Evolutionary conservation across 2,329 filamentous ascomycete species (phyloP).

Genomic region (Microcyclospora tardicrescens): DNA sequence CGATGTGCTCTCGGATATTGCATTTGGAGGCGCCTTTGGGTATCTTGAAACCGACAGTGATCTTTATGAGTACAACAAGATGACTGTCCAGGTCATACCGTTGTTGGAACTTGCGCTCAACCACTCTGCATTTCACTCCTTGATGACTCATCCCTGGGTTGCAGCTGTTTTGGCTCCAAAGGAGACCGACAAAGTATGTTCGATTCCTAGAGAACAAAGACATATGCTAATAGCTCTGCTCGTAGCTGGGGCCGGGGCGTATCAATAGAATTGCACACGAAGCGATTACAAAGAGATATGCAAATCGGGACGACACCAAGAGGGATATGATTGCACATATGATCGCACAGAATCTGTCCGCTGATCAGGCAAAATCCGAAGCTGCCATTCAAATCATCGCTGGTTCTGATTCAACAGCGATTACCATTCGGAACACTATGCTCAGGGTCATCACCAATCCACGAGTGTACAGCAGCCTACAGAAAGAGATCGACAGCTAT

Average conservation of each 20-base stretch:
- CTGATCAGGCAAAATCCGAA: constrained; percentile 28
- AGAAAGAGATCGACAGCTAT: constrained; percentile 32
- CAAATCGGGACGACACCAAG: constrained; percentile 13
- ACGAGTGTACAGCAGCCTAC: constrained; percentile 31
- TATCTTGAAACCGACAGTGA: constrained; percentile 39
- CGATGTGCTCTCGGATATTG: constrained; percentile 43
- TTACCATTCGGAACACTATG: constrained; percentile 27
- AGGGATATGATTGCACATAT: constrained; percentile 42
- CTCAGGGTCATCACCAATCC: constrained; percentile 38
- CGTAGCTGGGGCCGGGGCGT: constrained; percentile 12
- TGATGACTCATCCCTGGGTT: constrained; percentile 12
- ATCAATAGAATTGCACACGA: constrained; percentile 14
- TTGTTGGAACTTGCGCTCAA: constrained; percentile 14
- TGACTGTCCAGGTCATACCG: constrained; percentile 10
- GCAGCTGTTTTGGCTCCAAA: constrained; percentile 15
- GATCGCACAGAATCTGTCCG: constrained; percentile 28
- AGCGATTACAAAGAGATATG: constrained; percentile 16
- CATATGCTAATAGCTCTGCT: too few species aligned
- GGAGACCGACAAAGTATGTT: constrained; percentile 11
- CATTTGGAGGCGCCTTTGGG: constrained; percentile 41
- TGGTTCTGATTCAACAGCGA: constrained; percentile 39
- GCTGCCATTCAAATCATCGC: constrained; percentile 33
- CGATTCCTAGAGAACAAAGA: too few species aligned
- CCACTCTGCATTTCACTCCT: constrained; percentile 11
- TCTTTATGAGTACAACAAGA: constrained; percentile 17